Base-by-base conservation (phyloP, 495 filamentous ascomycete species). In the Margaritispora aquatica region DNA sequence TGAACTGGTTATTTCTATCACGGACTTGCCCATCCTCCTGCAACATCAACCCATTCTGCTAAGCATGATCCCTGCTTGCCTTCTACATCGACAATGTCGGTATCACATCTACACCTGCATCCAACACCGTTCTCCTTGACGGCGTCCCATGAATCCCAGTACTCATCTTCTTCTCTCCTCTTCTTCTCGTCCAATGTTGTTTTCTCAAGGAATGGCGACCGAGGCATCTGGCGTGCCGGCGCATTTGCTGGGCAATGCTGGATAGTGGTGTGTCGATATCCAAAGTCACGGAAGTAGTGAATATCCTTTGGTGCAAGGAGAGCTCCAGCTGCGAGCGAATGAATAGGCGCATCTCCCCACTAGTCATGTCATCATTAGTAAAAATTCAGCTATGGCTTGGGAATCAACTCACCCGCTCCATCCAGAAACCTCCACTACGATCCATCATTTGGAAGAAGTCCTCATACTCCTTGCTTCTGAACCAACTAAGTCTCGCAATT, bases 401-500 rank as follows among this genome's bases (percentile, higher is more conserved):
- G 27, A 2, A 23, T 17, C 54, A 36, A 79, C 88, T 70, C 82
- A 96, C 93, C 74, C 94, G 81, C 75, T 99, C 94, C 81, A 90
- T 96, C 94, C 94, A 99, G 73, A 99, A 99, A 48, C 94, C 94
- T 57, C 94, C 94, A 70, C 91, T 96, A 57, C 86, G 85, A 68
- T 99, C 94, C 94, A 99, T 96, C 88, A 96, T 96, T 66, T 97
- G 80, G 77, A 99, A 99, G 76, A 99, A 97, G 50, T 97, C 94
- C 70, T 95, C 89, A 70, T 99, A 99, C 65, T 87, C 86, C 73
- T 96, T 90, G 76, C 91, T 96, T 64, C 94, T 84, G 82, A 97
- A 97, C 80, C 90, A 99, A 76, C 89, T 87, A 54, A 99, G 79
- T 55, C 86, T 84, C 20, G 94, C 94, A 74, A 99, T 99, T 74